Evolutionary conservation across 176 grass and related monocot genomes (phyloP).

Genomic region (Lolium perenne): DNA sequence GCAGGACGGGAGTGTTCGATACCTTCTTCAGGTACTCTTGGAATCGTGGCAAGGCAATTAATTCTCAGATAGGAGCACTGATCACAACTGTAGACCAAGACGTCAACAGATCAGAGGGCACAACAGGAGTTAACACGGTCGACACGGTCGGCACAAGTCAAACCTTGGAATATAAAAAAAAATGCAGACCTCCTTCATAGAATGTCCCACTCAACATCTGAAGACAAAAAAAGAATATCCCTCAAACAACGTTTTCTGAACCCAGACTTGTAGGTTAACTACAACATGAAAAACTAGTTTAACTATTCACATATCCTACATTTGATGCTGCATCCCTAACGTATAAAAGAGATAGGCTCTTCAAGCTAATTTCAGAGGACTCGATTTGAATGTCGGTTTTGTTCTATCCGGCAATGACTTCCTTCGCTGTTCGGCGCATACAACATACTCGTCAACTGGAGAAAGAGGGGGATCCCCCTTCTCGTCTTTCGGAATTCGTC

Average conservation of each 20-base stretch:
- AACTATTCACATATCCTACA: slow-evolving; percentile 34
- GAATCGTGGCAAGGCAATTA: too few relatives aligned
- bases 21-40: too few relatives aligned
- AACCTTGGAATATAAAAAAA: too few relatives aligned
- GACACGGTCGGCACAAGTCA: too few relatives aligned
- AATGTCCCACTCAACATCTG: background rate
- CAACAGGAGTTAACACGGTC: too few relatives aligned
- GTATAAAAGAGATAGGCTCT: background rate
- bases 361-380: slow-evolving; percentile 70
- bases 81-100: background rate
- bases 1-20: too few relatives aligned
- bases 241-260: too few relatives aligned
- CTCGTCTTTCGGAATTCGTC: slow-evolving; percentile 54
- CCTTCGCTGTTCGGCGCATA: slow-evolving; percentile 62
- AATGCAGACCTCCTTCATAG: background rate
- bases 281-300: background rate
- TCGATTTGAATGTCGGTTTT: slow-evolving; percentile 26
- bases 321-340: background rate
- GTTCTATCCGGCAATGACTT: slow-evolving; percentile 55
- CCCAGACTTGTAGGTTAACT: background rate
- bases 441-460: slow-evolving; percentile 70
- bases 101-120: too few relatives aligned
- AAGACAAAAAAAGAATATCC: background rate
- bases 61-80: too few relatives aligned
- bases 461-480: slow-evolving; percentile 66